Base-by-base conservation (phyloP, 2,329 filamentous ascomycete species). In the Fusarium staphyleae region DNA sequence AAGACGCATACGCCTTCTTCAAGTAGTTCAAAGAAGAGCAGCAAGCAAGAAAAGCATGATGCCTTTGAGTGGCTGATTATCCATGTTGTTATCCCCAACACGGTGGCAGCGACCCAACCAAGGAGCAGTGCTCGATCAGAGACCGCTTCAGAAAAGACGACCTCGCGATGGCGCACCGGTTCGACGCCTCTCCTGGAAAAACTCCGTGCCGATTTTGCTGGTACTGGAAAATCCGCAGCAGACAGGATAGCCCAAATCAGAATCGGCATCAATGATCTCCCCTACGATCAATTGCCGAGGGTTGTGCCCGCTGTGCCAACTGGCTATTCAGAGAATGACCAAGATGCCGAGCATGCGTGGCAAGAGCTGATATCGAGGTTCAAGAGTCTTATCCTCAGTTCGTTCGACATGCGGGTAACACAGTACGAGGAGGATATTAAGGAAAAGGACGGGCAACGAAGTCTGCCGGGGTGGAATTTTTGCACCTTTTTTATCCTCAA, bases 401-500 rank as follows among this genome's bases (percentile, higher is more conserved):
- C 93, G 1, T 99, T 99, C 70, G 93, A 98, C 74, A 81, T 87
- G 64, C 86, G 95, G 8, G 95, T 99, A 1, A 87, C 85, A 15
- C 93, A 98, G 67, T 99, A 99, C 71, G 95, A 99, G 73, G 93
- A 97, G 54, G 95, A 99, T 65, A 96, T 99, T 63, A 89, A 91
- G 58, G 95, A 97, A 72, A 95, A 93, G 69, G 93, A 98, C 65
- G 84, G 88, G 0, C 93, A 98, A 71, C 84, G 93, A 39, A 87
- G 81, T 28, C 76, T 99, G 14, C 95, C 95, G 0, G 95, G 95
- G 0, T 99, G 95, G 95, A 99, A 99, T 69, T 99, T 99, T 70
- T 98, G 95, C 74, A 99, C 95, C 0, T 99, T 99, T 71, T 99
- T 99, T 71, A 93, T 99, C 13, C 81, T 99, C 8, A 99, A 99